Conservation (phyloP, 768 basidiomycete genomes). For the Exidia glandulosa region DNA sequence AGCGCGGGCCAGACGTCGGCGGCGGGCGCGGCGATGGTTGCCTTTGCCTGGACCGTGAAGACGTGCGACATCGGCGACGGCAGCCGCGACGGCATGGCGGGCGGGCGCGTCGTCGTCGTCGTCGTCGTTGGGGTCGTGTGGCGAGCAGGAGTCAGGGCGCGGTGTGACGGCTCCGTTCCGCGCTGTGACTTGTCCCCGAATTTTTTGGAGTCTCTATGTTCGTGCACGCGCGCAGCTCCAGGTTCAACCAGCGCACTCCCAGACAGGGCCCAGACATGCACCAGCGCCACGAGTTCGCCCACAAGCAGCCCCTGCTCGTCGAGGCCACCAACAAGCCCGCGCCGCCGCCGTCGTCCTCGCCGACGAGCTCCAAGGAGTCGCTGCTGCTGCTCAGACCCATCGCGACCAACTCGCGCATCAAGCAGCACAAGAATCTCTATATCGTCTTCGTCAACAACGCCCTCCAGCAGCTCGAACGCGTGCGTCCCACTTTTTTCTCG, state of each 20-base stretch:
- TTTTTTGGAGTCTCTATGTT: background rate
- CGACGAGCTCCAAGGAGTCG: background rate
- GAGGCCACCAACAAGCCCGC: background rate
- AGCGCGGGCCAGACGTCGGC: slow-evolving; percentile 53
- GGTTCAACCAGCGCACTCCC: background rate
- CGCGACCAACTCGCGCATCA: slow-evolving; percentile 68
- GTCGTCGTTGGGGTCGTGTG: no score
- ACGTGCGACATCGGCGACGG: slow-evolving; percentile 33
- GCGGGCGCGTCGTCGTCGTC: no score
- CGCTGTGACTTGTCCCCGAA: background rate
- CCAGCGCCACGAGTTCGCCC: background rate
- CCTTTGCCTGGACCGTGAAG: slow-evolving; percentile 35
- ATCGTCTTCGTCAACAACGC: slow-evolving; percentile 75
- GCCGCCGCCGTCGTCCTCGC: background rate
- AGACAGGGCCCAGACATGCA: background rate
- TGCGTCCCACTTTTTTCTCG: slow-evolving; percentile 26
- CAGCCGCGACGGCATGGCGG: slow-evolving; percentile 7
- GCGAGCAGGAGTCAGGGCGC: background rate
- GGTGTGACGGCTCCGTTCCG: background rate
- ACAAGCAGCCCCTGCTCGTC: background rate
- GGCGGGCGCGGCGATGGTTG: slow-evolving; percentile 47
- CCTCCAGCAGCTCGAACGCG: slow-evolving; percentile 58
- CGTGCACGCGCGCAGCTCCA: background rate
- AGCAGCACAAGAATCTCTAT: slow-evolving; percentile 73
- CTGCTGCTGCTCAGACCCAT: slow-evolving; percentile 37